Conservation (phyloP, 208 protist species). For the Crithidia fasciculata region DNA sequence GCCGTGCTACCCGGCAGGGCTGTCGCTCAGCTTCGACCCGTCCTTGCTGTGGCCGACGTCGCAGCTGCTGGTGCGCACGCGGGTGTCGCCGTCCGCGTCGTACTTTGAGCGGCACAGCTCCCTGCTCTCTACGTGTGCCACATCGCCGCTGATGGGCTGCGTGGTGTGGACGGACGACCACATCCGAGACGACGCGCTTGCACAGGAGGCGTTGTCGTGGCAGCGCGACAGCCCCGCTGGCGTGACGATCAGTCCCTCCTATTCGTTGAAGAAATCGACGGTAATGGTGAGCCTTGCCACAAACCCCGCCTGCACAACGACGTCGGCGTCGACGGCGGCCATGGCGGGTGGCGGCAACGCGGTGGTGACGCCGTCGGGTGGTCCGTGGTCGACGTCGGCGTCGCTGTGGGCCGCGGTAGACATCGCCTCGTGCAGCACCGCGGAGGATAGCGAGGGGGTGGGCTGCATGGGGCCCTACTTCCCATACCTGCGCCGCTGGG, state of each 20-base stretch:
- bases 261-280: no score
- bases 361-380: not conserved
- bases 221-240: not conserved
- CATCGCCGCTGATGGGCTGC: slow-evolving; percentile 4
- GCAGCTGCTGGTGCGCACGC: slow-evolving; percentile 14
- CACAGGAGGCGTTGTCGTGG: not conserved
- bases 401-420: slow-evolving; percentile 18
- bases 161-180: slow-evolving; percentile 8
- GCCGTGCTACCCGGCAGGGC: slow-evolving; percentile 15
- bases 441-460: not conserved
- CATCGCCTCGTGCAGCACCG: not conserved
- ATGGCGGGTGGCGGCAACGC: not conserved
- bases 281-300: slow-evolving; percentile 10
- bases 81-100: slow-evolving; percentile 15
- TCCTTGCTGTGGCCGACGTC: slow-evolving; percentile 19
- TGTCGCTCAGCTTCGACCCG: slow-evolving; percentile 17
- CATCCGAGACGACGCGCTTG: not conserved
- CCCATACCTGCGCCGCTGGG: slow-evolving; percentile 17
- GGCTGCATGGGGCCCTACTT: slow-evolving; percentile 31
- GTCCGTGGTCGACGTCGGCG: slow-evolving; percentile 8
- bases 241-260: not conserved
- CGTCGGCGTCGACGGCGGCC: not conserved
- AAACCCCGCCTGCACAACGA: slow-evolving; percentile 2
- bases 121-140: not conserved
- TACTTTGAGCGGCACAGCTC: slow-evolving; percentile 4